Conservation (phyloP, 495 filamentous ascomycete species). For the Lophiostoma macrostomum region DNA sequence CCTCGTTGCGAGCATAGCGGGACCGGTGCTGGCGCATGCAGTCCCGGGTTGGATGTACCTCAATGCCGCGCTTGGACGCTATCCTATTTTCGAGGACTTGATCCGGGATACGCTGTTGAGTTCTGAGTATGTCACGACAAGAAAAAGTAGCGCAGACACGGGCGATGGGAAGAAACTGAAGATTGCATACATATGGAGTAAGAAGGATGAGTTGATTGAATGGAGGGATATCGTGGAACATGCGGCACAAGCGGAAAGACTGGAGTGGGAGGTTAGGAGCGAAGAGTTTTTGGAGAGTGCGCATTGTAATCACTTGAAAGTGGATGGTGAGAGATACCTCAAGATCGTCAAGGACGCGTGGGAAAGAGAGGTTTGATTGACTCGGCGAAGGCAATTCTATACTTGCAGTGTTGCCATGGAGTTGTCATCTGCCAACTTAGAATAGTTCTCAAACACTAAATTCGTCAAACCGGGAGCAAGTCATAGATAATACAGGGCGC, state of each 20-base stretch:
- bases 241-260: not conserved
- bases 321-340: slow-evolving; percentile 2
- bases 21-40: not conserved
- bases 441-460: no score
- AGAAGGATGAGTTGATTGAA: slow-evolving; percentile 8
- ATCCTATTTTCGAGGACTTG: slow-evolving; percentile 1
- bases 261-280: slow-evolving; percentile 7
- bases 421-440: no score
- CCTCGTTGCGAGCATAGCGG: not conserved
- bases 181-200: slow-evolving; percentile 10
- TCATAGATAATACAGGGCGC: no score
- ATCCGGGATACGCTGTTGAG: slow-evolving; percentile 1
- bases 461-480: no score
- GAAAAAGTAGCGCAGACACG: not conserved
- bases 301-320: slow-evolving; percentile 3
- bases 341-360: not conserved
- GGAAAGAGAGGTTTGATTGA: no score
- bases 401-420: no score
- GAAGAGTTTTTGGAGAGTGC: slow-evolving; percentile 3
- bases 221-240: slow-evolving; percentile 11
- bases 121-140: not conserved
- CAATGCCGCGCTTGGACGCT: not conserved
- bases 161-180: not conserved
- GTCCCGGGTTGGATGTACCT: not conserved
- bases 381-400: no score